A percentile compares a stretch with the other conserved stretches of the same genome.
Evolutionary conservation across 176 grass and related monocot genomes (phyloP).

Genomic region (Olyra latifolia): DNA sequence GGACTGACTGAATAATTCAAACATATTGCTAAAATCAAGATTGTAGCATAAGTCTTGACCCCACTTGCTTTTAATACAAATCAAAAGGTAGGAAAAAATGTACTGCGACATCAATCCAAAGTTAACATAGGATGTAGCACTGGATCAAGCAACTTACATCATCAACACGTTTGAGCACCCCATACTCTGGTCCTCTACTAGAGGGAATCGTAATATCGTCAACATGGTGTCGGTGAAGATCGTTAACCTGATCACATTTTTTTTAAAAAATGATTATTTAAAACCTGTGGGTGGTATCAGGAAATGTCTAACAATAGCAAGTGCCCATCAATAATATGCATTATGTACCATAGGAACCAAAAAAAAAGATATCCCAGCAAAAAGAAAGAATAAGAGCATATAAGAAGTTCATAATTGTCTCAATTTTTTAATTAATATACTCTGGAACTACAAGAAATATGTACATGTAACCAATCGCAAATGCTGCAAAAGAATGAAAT

Average conservation of each 20-base stretch:
- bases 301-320: not conserved
- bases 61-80: constrained; percentile 5
- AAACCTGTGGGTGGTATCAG: not conserved
- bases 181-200: constrained; percentile 64
- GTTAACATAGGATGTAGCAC: not conserved
- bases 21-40: not conserved
- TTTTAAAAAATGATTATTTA: constrained; percentile 6
- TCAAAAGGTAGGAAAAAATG: not conserved
- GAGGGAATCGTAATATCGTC: constrained; percentile 98
- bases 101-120: not conserved
- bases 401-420: not conserved
- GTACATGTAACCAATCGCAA: constrained; percentile 12
- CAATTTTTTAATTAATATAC: constrained; percentile 16
- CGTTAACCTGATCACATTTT: constrained; percentile 63
- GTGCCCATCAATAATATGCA: constrained; percentile 3
- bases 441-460: not conserved
- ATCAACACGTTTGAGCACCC: constrained; percentile 89
- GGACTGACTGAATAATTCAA: not conserved
- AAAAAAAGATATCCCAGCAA: constrained; percentile 4
- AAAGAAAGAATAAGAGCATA: not conserved
- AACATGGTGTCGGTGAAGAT: constrained; percentile 96
- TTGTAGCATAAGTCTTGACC: not conserved
- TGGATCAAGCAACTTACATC: constrained; percentile 65
- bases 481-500: constrained; percentile 17
- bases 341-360: not conserved